phyloP scores from a whole-genome alignment of 371 early-diverging fungal genomes.

The Fennellomyces sp. region DNA sequence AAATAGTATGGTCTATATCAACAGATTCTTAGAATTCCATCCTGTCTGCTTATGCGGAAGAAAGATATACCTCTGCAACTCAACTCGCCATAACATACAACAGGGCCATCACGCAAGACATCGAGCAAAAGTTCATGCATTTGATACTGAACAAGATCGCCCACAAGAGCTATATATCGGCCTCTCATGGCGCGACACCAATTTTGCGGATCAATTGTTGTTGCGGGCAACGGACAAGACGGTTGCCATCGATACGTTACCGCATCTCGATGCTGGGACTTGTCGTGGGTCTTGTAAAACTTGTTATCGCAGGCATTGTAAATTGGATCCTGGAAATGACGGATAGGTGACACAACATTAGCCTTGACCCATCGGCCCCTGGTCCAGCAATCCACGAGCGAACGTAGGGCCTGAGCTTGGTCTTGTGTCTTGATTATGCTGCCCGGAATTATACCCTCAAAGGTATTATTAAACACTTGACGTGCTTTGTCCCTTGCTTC shows the following conservation, averaged over 20 bases:
- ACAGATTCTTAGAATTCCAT: no score
- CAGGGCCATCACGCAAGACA: constrained; percentile 47
- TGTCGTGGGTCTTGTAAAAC: constrained; percentile 8
- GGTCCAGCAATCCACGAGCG: constrained; percentile 23
- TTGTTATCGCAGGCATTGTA: constrained; percentile 39
- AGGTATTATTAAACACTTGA: neutral
- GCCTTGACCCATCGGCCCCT: constrained; percentile 3
- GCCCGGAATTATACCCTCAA: constrained; percentile 15
- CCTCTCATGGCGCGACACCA: constrained; percentile 43
- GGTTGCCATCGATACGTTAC: constrained; percentile 15
- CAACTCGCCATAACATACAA: constrained; percentile 58
- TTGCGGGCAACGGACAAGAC: constrained; percentile 2
- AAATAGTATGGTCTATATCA: constrained; percentile 44
- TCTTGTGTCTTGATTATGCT: constrained; percentile 5
- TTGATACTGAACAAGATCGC: constrained; percentile 61
- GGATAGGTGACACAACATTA: neutral
- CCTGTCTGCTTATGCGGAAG: no score
- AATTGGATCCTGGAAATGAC: constrained; percentile 48
- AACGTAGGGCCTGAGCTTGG: constrained; percentile 13
- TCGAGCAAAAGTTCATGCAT: constrained; percentile 58
- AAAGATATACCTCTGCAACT: constrained; percentile 60
- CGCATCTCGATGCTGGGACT: constrained; percentile 1
- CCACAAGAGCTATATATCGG: constrained; percentile 50
- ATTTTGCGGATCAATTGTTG: constrained; percentile 7
- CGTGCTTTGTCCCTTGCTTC: neutral